phyloP scores from a whole-genome alignment of 1,284 basidiomycete species.

The Meira nashicola region DNA sequence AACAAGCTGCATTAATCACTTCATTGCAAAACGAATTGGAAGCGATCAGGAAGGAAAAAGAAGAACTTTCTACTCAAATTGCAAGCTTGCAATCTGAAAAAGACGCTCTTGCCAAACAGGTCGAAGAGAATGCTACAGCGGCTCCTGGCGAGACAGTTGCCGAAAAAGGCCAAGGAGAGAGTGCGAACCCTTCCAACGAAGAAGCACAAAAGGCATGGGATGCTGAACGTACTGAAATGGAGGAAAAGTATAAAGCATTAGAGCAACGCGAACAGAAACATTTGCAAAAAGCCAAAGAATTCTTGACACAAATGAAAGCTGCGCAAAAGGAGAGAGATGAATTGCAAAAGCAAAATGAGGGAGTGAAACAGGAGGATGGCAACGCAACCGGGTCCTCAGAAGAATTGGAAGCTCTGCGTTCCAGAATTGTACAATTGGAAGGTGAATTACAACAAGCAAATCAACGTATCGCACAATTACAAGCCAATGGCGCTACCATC shows the following conservation, averaged over 20 bases:
- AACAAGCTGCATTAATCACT: constrained; percentile 28
- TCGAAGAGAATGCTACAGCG: constrained; percentile 7
- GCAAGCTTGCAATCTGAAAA: constrained; percentile 10
- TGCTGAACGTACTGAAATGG: constrained; percentile 28
- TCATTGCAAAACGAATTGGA: constrained; percentile 56
- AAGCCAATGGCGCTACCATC: constrained; percentile 1
- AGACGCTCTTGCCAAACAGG: neutral
- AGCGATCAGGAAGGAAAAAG: constrained; percentile 57
- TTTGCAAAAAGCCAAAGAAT: constrained; percentile 29
- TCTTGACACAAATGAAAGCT: constrained; percentile 18
- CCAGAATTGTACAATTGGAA: constrained; percentile 41
- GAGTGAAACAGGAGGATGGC: constrained; percentile 4
- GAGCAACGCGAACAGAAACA: constrained; percentile 28
- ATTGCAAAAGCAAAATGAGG: constrained; percentile 25
- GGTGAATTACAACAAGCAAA: constrained; percentile 31
- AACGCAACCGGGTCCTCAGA: neutral
- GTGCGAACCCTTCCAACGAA: constrained; percentile 22
- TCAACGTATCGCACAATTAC: constrained; percentile 20
- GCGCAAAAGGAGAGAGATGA: constrained; percentile 27
- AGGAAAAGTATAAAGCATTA: constrained; percentile 21
- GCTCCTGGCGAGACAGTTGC: constrained; percentile 23
- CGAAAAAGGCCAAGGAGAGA: neutral
- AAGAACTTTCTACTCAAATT: constrained; percentile 39
- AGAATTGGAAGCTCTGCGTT: constrained; percentile 15
- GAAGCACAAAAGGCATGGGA: constrained; percentile 37